Percentiles rank a stretch among this genome's conserved stretches.
Conservation (phyloP, 1,284 basidiomycete genomes). For the Kwoniella shivajii region DNA sequence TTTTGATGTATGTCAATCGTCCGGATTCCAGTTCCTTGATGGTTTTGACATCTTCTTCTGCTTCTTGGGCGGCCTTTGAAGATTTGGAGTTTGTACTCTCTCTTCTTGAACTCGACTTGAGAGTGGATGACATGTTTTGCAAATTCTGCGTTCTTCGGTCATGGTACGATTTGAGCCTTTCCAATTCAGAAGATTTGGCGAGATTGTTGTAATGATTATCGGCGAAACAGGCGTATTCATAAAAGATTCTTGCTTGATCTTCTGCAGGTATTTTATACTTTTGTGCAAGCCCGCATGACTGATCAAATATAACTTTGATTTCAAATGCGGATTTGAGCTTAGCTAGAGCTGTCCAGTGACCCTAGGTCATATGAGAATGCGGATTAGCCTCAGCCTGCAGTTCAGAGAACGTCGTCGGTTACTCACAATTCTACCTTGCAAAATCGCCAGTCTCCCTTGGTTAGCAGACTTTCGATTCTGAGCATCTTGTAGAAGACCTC, state of each 20-base stretch:
- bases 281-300: slow-evolving; percentile 19
- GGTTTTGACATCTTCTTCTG: slow-evolving; percentile 58
- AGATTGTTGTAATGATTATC: slow-evolving; percentile 79
- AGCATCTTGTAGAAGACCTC: slow-evolving; percentile 52
- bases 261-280: slow-evolving; percentile 11
- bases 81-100: slow-evolving; percentile 51
- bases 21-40: slow-evolving; percentile 65
- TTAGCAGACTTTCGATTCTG: slow-evolving; percentile 10
- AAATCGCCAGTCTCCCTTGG: slow-evolving; percentile 19
- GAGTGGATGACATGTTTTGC: slow-evolving; percentile 32
- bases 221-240: slow-evolving; percentile 84
- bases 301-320: slow-evolving; percentile 71
- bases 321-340: slow-evolving; percentile 77
- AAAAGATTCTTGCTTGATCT: slow-evolving; percentile 68
- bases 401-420: not conserved
- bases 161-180: slow-evolving; percentile 71
- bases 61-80: slow-evolving; percentile 58
- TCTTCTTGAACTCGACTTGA: slow-evolving; percentile 26
- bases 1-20: slow-evolving; percentile 67
- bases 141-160: slow-evolving; percentile 62
- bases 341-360: slow-evolving; percentile 85
- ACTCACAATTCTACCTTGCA: slow-evolving; percentile 62
- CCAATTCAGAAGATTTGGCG: slow-evolving; percentile 69
- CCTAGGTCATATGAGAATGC: slow-evolving; percentile 58
- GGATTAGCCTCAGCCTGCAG: not conserved